These are phyloP conservation scores for Albizia julibrissin DNA, from an alignment of 306 rosid genomes.

Conservation along the genomic window DNA sequence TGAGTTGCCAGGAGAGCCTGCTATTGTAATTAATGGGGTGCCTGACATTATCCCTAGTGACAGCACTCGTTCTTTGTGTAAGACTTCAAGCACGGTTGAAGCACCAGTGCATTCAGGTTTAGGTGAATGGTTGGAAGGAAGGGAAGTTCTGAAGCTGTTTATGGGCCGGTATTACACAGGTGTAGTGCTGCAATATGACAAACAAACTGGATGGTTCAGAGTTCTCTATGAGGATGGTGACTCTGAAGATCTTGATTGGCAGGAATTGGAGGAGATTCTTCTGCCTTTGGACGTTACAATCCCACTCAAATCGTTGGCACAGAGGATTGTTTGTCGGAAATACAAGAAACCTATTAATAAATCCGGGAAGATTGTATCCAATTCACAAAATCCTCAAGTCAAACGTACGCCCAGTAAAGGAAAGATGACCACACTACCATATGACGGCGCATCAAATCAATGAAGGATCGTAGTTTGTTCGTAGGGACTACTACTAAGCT, in stretches of 20 bases:
- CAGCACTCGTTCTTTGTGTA: conserved; percentile 1
- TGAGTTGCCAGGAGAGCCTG: conserved; percentile 83
- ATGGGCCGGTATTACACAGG: conserved; percentile 63
- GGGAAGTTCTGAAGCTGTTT: conserved; percentile 75
- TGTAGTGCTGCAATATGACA: conserved; percentile 58
- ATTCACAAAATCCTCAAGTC: conserved; percentile 30
- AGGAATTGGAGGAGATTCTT: conserved; percentile 72
- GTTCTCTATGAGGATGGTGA: conserved; percentile 87
- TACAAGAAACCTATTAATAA: conserved; percentile 44
- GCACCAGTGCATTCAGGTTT: conserved; percentile 33
- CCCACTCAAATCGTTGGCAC: conserved; percentile 66
- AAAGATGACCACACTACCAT: conserved; percentile 28
- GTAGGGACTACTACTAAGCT: neutral
- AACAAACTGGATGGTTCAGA: conserved; percentile 69
- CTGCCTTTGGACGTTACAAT: conserved; percentile 72
- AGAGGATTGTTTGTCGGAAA: conserved; percentile 48
- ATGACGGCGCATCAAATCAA: conserved; percentile 18
- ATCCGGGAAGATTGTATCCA: conserved; percentile 37
- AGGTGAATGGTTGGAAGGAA: conserved; percentile 86
- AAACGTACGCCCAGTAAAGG: conserved; percentile 43
- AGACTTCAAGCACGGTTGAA: conserved; percentile 34
- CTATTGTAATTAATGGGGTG: conserved; percentile 72
- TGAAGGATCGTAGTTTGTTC: conserved; percentile 27
- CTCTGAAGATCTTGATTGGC: conserved; percentile 84
- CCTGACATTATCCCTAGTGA: conserved; percentile 45